Base-by-base conservation (phyloP, 2,329 filamentous ascomycete species). In the Cordyceps cicadae region DNA sequence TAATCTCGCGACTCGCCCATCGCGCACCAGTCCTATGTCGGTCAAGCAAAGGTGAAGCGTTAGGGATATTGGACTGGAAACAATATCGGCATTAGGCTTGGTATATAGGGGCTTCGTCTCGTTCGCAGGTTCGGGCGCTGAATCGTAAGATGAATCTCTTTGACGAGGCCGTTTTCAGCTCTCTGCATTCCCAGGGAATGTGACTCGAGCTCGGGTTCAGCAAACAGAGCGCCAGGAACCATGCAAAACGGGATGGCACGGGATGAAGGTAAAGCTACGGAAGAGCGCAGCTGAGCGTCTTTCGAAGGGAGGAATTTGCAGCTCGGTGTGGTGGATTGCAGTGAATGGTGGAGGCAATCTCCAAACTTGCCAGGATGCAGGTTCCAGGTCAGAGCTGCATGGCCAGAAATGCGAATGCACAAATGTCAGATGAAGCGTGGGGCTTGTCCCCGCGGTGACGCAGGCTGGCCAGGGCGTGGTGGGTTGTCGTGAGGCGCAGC, bases 1-100 rank as follows among this genome's bases (percentile, higher is more conserved):
- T 94, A 94, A 75, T 95, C 89, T 68, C 85, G 83, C 67, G 80
- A 82, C 61, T 69, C 63, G 19, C 67, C 72, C 74, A 76, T 76
- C 63, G 39, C 61, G 34, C 54, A 24, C 11, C 39, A 46, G 14
- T 37, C 48, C 56, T 29, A 24, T n/a, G 37, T 46, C 45, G 49
- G 56, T 46, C 4, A 37, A 45, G 39, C 49, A 46, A 37, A 46
- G 48, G 49, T 52, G 29, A 46, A 34, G 39, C 39, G 41, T 52
- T 43, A 46, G 39, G 37, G 8, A 5, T 15, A 24, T 52, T 54
- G 15, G 37, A 52, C 19, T 7, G 43, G 58, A 12, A 14, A 41
- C 37, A 37, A 46, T 48, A 37, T 54, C 49, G 24, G 34, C 59
- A 61, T 61, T n/a, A 48, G 59, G 53, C 37, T 26, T n/a, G 11